phyloP scores from a whole-genome alignment of 208 protist species.

The Trypanosoma mega region DNA sequence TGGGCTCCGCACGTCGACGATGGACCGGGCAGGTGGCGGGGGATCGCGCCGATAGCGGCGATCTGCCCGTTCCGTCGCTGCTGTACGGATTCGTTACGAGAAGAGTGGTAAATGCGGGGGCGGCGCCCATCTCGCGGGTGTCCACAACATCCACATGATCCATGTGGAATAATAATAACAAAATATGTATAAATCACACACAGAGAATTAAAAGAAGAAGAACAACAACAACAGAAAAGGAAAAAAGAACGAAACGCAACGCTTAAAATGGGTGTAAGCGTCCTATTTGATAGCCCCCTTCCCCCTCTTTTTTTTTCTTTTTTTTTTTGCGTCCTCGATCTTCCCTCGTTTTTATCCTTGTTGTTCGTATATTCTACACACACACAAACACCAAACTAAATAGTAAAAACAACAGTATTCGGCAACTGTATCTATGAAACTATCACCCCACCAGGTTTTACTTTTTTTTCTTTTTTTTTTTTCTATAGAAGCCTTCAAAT shows the following conservation, averaged over 20 bases:
- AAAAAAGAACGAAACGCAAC: too few species aligned
- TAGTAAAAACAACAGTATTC: slow-evolving; percentile 8
- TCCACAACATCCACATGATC: slow-evolving; percentile 25
- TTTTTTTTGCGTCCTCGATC: background rate
- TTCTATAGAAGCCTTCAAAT: slow-evolving; percentile 15
- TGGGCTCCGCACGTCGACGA: too few species aligned
- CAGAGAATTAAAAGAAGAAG: too few species aligned
- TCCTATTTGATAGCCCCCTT: too few species aligned
- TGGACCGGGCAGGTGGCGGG: background rate
- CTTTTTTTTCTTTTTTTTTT: slow-evolving; percentile 10
- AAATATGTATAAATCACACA: background rate
- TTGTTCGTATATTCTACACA: too few species aligned
- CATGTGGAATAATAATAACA: slow-evolving; percentile 8
- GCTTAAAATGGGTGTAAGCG: too few species aligned
- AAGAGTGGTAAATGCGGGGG: slow-evolving; percentile 3
- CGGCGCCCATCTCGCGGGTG: slow-evolving; percentile 14
- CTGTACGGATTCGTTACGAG: slow-evolving; percentile 19
- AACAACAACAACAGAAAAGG: too few species aligned
- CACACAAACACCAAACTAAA: too few species aligned
- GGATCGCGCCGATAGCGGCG: too few species aligned
- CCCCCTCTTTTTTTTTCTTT: background rate
- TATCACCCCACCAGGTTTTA: background rate
- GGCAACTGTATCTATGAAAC: slow-evolving; percentile 9
- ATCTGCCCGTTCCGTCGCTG: background rate
- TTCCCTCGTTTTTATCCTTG: slow-evolving; percentile 4